A percentile compares a stretch with the other conserved stretches of the same genome.
Evolutionary conservation across 129 eudicot species (phyloP).

Genomic region (Artemisia argyi): DNA sequence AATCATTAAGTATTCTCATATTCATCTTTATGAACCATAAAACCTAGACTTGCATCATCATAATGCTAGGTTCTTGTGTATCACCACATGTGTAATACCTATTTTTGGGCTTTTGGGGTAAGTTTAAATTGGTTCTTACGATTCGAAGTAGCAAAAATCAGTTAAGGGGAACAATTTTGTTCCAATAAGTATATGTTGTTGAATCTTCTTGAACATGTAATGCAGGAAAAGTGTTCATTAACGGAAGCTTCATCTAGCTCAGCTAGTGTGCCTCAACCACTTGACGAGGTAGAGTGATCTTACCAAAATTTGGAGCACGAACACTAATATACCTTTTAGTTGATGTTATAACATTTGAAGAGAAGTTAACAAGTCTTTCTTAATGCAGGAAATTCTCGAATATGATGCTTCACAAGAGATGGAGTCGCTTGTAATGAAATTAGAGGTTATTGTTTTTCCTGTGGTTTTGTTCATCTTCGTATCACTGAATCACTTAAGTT

Average conservation of each 20-base stretch:
- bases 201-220: conserved; percentile 7
- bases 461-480: conserved; percentile 8
- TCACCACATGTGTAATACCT: no score
- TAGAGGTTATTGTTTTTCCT: conserved; percentile 29
- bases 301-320: no score
- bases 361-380: background rate
- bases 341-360: background rate
- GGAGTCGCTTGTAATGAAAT: conserved; percentile 5
- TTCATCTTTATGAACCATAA: no score
- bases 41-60: no score
- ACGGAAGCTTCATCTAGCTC: conserved; percentile 29
- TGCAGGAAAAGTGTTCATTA: conserved; percentile 39
- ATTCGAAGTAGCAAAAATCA: no score
- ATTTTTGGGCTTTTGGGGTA: no score
- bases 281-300: conserved; percentile 37
- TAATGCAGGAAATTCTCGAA: conserved; percentile 24
- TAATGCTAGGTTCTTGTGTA: no score
- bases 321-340: background rate
- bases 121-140: no score
- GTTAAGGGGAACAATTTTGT: no score
- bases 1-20: no score
- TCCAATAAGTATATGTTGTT: no score
- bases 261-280: conserved; percentile 21
- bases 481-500: background rate
- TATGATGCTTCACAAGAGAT: conserved; percentile 12